Base-by-base conservation (phyloP, 116 monocot genomes). In the Trichopus zeylanicus region DNA sequence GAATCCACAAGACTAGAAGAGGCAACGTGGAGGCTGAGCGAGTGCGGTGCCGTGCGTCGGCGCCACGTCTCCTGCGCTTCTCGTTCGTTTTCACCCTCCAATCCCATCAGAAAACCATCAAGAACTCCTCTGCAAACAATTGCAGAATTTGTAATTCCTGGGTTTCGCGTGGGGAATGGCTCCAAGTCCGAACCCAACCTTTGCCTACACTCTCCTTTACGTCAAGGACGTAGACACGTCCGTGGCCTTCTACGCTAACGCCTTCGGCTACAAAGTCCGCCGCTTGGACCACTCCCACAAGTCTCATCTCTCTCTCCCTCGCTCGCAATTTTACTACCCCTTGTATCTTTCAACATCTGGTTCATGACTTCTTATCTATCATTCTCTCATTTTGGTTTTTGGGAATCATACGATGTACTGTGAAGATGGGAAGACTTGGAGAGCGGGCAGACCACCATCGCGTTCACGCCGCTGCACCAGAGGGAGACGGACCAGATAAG, bases 171-270 rank as follows among this genome's bases (percentile, higher is more conserved):
- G 15, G 5, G 6, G 16, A 22, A 83, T 78, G 78, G 74, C 63
- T 37, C 15, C 46, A 1, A 73, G 69, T 29, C 62, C 68, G 9
- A 62, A 31, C 26, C 81, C 85, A 4, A 70, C 67, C 46, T 81
- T 76, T 59, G 88, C 87, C 29, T 92, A 92, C 81, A 79, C 76
- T 1, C 84, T 88, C 12, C 81, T 92, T 32, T 92, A 92, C 77
- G 92, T 92, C 18, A 77, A 75, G 33, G 92, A 88, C 67, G 92
- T 92, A 1, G 84, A 78, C 39, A 74, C 77, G 51, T 84, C 87
- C n/a, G 81, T 81, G 20, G 78, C 78, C 46, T 87, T 92, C 70
- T 92, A 92, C 74, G 65, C 81, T 62, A 63, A 52, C 15, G 84
- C 92, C 34, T 92, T 85, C 58, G 92, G 92, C 26, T 85, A 81